Evolutionary conservation across 345 rosid genomes (phyloP), one percentile per base, ranked within the genome.

Genomic region (Gossypium turneri): DNA sequence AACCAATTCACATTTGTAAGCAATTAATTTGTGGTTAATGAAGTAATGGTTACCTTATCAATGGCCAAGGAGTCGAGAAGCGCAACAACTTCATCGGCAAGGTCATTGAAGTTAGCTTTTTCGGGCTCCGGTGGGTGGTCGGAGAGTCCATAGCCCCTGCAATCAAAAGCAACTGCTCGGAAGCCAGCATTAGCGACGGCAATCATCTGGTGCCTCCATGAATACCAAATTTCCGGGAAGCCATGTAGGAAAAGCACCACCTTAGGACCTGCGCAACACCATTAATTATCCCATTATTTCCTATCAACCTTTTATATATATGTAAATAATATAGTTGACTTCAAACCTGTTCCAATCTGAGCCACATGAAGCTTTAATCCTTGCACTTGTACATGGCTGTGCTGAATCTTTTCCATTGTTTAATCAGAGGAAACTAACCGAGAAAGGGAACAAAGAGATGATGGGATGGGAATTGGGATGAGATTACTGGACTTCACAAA

Each of bases 131-230:
- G 70, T n/a, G 76, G 83, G 0, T 24, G 81, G 19, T 81, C 70
- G 3, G 78, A 47, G 10, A 63, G 66, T 44, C 88, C 88, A 67
- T 83, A 85, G 9, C 86, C 88, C 63, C 88, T 79, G 61, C 66
- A 81, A 72, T 85, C 88, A 51, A 77, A 63, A 0, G 88, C 85
- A 12, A 83, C 72, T 50, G 86, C 82, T 41, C 85, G 66, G 64
- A 60, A 83, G 1, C 86, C 88, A 2, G 82, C 82, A 1, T 47
- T 15, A 27, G 88, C 81, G 2, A 83, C 53, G 17, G 80, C 79
- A 16, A 75, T 7, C 85, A 85, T 85, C 56, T 85, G 88, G 68
- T 83, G 82, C 68, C 86, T 76, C 88, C 85, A 85, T 17, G 88
- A 73, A 69, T 85, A 83, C 86, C 88, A 83, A 4, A 78, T 74